Evolutionary conservation across 225 moss, liverwort and hornwort species (phyloP).

Genomic region (Asterella californica): DNA sequence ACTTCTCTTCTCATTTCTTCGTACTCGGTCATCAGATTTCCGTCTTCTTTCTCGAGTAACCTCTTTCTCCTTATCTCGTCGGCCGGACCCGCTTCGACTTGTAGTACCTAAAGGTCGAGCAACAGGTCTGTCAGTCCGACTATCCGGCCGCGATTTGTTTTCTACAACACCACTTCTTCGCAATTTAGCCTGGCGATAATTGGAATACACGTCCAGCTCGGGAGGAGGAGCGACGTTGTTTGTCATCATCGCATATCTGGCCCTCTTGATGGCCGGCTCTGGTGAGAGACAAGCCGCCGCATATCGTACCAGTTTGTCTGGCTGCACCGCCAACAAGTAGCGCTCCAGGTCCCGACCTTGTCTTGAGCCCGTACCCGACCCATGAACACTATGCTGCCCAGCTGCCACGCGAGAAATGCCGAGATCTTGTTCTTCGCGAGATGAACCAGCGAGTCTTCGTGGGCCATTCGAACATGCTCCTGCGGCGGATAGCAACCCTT

Average conservation of each 20-base stretch:
- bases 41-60: slow-evolving; percentile 21
- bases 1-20: slow-evolving; percentile 5
- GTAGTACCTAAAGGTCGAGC: neutral
- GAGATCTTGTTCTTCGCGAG: slow-evolving; percentile 23
- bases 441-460: slow-evolving; percentile 22
- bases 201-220: slow-evolving; percentile 37
- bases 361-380: slow-evolving; percentile 12
- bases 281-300: slow-evolving; percentile 33
- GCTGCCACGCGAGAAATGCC: neutral
- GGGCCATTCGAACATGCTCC: slow-evolving; percentile 18
- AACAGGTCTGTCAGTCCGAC: neutral
- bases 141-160: neutral
- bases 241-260: slow-evolving; percentile 7
- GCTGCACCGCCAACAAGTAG: slow-evolving; percentile 37
- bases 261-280: slow-evolving; percentile 26
- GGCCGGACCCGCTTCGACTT: slow-evolving; percentile 8
- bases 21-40: neutral
- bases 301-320: slow-evolving; percentile 38
- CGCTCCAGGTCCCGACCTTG: slow-evolving; percentile 34
- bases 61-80: slow-evolving; percentile 18
- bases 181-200: slow-evolving; percentile 39
- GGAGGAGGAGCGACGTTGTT: slow-evolving; percentile 16
- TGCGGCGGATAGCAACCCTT: neutral
- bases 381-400: slow-evolving; percentile 22
- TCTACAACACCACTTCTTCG: slow-evolving; percentile 21